Evolutionary conservation across 345 rosid genomes (phyloP), one percentile per base, ranked within the genome.

Genomic region (Salix caprea): DNA sequence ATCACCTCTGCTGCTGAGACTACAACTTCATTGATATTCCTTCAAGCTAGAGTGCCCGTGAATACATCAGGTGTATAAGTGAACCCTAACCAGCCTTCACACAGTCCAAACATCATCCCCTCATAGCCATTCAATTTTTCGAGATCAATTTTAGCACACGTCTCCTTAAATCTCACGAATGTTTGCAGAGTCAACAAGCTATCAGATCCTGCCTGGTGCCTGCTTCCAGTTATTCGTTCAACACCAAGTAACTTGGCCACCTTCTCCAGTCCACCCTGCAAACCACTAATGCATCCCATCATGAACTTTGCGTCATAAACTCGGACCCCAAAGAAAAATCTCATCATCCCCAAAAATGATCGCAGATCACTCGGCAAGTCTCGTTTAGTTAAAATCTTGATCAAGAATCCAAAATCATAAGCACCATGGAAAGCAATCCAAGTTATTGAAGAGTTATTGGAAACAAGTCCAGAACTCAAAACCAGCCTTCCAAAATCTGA

Each of bases 391-490:
- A n/a, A n/a, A n/a, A n/a, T n/a, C n/a, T n/a, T n/a, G n/a, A 6
- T 1, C 15, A 77, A 23, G 23, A 18, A 52, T 1, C 56, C 76
- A 13, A 78, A 50, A 72, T 78, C 72, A 3, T 46, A 65, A 10
- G 56, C 30, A 8, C 80, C 18, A 4, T 77, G 67, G 30, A 65
- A 72, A 2, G 67, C 73, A 5, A 72, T 23, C 69, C 77, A 78
- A 2, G 67, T 18, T 0, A 67, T 4, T 9, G 24, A 42, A 46
- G 21, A 2, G 2, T 34, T 7, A 10, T 58, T 67, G 18, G 19
- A 34, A 4, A 77, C n/a, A 15, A 72, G 23, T 5, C 48, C 37
- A 3, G 62, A 66, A 5, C 7, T 11, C 46, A 13, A 16, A 4
- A 78, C 1, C 44, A 39, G 18, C n/a, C 0, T 2, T 0, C 12